Evolutionary conservation across 2,329 filamentous ascomycete species (phyloP).

Genomic region (Pseudocercospora crystallina): DNA sequence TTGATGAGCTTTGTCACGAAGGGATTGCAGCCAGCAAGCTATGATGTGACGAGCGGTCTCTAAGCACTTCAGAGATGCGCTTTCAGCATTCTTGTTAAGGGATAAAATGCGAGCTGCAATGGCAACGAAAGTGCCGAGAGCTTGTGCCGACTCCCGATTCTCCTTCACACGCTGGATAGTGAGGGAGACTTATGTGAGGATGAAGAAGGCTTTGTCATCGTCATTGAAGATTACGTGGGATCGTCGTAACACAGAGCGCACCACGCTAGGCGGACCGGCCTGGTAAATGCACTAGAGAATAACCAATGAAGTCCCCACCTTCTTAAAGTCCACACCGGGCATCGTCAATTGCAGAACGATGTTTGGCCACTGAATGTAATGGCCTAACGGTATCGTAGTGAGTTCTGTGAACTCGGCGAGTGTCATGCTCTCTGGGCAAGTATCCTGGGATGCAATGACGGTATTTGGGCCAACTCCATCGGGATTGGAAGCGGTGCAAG

Average conservation of each 20-base stretch:
- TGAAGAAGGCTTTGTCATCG: background rate
- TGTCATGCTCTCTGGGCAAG: constrained; percentile 49
- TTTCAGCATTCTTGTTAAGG: constrained; percentile 11
- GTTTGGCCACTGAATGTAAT: constrained; percentile 48
- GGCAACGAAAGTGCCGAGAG: constrained; percentile 22
- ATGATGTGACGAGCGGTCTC: constrained; percentile 45
- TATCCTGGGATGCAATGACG: constrained; percentile 48
- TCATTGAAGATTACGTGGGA: constrained; percentile 54
- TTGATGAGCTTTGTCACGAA: constrained; percentile 49
- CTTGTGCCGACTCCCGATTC: constrained; percentile 32
- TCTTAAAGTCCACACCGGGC: constrained; percentile 61
- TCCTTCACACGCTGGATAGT: constrained; percentile 18
- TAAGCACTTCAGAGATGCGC: constrained; percentile 33
- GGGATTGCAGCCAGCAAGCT: constrained; percentile 50
- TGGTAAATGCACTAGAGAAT: constrained; percentile 56
- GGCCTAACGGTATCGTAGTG: constrained; percentile 50
- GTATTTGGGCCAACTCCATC: constrained; percentile 23
- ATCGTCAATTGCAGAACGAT: constrained; percentile 54
- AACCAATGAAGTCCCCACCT: constrained; percentile 50
- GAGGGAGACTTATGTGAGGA: constrained; percentile 20
- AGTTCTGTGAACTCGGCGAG: constrained; percentile 56
- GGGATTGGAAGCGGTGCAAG: constrained; percentile 26
- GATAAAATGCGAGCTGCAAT: constrained; percentile 27
- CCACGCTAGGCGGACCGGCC: constrained; percentile 43
- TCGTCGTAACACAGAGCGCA: constrained; percentile 41